Conservation (phyloP, 306 rosid species). For the Medicago arabica region DNA sequence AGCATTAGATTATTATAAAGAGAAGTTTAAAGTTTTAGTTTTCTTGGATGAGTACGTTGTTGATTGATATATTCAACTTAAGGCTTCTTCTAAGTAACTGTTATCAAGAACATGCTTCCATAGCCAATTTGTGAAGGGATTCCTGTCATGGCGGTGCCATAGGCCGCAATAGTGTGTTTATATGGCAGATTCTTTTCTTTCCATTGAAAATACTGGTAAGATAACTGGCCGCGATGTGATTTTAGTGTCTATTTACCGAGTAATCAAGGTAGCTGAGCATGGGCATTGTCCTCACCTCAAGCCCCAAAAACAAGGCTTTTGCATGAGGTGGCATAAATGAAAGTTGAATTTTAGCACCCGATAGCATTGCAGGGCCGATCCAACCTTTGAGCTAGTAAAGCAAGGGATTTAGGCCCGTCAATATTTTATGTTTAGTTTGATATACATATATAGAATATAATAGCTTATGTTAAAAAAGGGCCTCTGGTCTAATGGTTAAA, state of each 20-base stretch:
- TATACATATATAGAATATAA: no score
- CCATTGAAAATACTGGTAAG: neutral
- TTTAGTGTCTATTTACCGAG: constrained; percentile 13
- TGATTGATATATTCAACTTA: neutral
- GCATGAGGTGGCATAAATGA: neutral
- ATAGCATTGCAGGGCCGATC: neutral
- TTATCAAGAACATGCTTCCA: neutral
- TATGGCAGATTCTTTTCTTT: neutral
- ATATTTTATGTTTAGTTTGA: no score
- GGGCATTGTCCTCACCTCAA: constrained; percentile 11
- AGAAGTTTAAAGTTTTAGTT: constrained; percentile 7
- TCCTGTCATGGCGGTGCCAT: no score
- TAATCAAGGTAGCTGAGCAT: neutral
- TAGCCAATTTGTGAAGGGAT: no score
- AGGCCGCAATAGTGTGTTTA: no score
- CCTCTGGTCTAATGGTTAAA: no score
- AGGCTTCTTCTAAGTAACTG: neutral
- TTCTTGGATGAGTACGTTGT: constrained; percentile 17
- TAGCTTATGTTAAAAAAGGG: neutral
- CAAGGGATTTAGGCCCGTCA: neutral
- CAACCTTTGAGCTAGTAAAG: neutral
- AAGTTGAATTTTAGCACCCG: constrained; percentile 1
- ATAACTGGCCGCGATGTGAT: neutral
- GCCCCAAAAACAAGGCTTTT: neutral
- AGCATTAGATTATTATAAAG: neutral